Percentiles rank a stretch among this genome's conserved stretches.
These are phyloP conservation scores for Sphaerobolus stellatus DNA, from an alignment of 1,284 basidiomycete species.

Conservation along the genomic window DNA sequence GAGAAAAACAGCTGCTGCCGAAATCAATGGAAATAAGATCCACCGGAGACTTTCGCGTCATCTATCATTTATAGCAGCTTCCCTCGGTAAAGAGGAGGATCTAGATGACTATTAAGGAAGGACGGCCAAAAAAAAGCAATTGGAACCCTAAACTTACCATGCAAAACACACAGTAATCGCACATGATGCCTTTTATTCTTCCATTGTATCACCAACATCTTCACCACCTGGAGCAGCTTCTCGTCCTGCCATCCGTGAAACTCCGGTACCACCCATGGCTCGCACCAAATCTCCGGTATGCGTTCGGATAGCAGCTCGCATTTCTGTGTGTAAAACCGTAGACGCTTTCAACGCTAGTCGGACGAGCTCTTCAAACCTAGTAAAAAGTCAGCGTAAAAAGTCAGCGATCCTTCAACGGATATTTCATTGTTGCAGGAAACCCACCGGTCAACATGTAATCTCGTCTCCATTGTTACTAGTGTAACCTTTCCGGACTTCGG, in stretches of 20 bases:
- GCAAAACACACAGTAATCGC: no score
- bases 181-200: no score
- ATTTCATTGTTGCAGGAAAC: background rate
- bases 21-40: no score
- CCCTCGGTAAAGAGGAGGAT: no score
- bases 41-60: no score
- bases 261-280: conserved; percentile 33
- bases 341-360: conserved; percentile 76
- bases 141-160: no score
- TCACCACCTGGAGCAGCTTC: background rate
- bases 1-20: no score
- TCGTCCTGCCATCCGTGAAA: background rate
- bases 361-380: conserved; percentile 81
- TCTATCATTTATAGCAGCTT: no score
- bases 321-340: conserved; percentile 79
- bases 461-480: conserved; percentile 89
- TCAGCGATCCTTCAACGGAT: background rate
- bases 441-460: conserved; percentile 82
- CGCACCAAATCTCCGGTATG: conserved; percentile 64
- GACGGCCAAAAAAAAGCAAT: no score
- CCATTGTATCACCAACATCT: no score
- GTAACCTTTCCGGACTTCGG: conserved; percentile 83
- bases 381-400: background rate
- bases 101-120: no score
- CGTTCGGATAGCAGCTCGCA: conserved; percentile 71